Evolutionary conservation across 768 basidiomycete genomes (phyloP).

Genomic region (Panus rudis): DNA sequence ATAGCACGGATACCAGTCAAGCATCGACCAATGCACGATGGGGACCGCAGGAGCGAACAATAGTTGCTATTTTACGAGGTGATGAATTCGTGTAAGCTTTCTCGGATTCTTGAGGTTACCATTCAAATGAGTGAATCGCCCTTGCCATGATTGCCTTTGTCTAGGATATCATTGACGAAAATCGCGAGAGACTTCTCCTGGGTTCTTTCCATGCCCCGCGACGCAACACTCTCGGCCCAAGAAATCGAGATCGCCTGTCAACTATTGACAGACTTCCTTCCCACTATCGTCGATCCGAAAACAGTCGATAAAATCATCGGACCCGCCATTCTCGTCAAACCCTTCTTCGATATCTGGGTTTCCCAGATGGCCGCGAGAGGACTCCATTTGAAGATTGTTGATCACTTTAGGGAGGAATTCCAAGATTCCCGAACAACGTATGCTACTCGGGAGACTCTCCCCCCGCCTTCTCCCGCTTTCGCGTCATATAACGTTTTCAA

Average conservation of each 20-base stretch:
- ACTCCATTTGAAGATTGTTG: neutral
- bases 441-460: conserved; percentile 10
- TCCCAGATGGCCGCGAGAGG: conserved; percentile 1
- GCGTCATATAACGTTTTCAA: neutral
- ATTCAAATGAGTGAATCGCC: neutral
- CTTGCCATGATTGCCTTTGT: neutral
- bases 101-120: no score
- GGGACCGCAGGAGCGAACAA: neutral
- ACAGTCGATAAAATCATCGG: conserved; percentile 1
- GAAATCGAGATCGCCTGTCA: neutral
- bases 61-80: conserved; percentile 2
- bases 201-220: conserved; percentile 2
- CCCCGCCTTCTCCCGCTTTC: conserved; percentile 2
- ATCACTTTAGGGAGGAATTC: no score
- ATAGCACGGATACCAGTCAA: neutral
- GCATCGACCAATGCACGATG: neutral
- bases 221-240: neutral
- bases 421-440: conserved; percentile 4
- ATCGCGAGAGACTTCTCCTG: conserved; percentile 4
- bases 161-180: conserved; percentile 1
- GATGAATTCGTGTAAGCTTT: conserved; percentile 3
- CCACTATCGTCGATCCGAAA: conserved; percentile 3
- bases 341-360: conserved; percentile 8
- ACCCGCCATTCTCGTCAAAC: conserved; percentile 1
- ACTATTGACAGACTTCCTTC: neutral